Base-by-base conservation (phyloP, 331 rosid genomes). In the Malus hybrid region DNA sequence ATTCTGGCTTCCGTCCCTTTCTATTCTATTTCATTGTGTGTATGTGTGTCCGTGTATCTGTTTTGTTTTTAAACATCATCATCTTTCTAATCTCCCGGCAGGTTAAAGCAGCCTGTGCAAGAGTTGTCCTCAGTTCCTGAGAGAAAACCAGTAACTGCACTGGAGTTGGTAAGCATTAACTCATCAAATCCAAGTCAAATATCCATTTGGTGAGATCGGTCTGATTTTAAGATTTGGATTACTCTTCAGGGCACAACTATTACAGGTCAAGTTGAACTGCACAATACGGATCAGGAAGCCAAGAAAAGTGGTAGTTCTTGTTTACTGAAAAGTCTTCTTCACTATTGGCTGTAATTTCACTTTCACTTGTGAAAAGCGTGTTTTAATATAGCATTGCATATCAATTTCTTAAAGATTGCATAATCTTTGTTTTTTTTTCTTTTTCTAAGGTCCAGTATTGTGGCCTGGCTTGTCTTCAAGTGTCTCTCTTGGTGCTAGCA, bases 381-480 rank as follows among this genome's bases (percentile, higher is more conserved):
- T 36, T 19, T 44, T 44, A 13, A 13, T 74, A 24, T 46, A 15
- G 67, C 18, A 10, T 66, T 61, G 20, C 18, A 11, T 63, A 12
- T 14, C 22, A 69, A 19, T 71, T 68, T 73, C 28, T 24, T 44
- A 20, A n/a, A 63, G 56, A 31, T 39, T 22, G 33, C 76, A 56
- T 50, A 50, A 59, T 7, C 22, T 71, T 63, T 59, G 72, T 6
- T 69, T 81, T 69, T 78, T 75, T 52, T 34, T 10, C 3, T 70
- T 42, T 46, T 71, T 52, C 22, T 76, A 82, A 81, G 88, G 85
- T 82, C 82, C 83, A 78, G 80, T 75, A 80, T 80, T 85, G 84
- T 90, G 91, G 96, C 89, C 96, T 62, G 89, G 85, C 78, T 83
- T 87, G 84, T 80, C 89, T 63, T 73, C 83, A 24, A 72, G 29